Base-by-base conservation (phyloP, 2,329 filamentous ascomycete species). In the Sclerotinia trifoliorum region DNA sequence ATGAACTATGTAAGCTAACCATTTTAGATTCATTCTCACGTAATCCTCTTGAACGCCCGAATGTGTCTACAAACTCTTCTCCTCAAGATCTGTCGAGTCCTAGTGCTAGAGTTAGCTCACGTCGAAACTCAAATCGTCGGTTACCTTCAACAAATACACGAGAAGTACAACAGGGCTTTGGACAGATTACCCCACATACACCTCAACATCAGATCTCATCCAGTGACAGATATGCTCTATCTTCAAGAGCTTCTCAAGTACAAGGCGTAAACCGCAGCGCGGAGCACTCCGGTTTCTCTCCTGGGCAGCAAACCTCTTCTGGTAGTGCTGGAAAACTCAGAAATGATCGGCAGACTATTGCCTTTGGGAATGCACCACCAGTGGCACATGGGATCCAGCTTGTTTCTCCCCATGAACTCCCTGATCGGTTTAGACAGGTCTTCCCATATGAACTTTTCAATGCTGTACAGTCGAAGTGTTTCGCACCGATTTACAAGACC, bases 401-500 rank as follows among this genome's bases (percentile, higher is more conserved):
- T 19, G 79, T 90, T 21, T 82, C 86, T 19, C 81, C 84, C 0
- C 80, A 85, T 69, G 82, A 84, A 15, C 80, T 95, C 0, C 89
- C 92, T 2, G 89, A 94, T 78, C 85, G 84, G 49, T 87, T 93
- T 72, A 86, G 87, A 29, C 80, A 85, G 1, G 77, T 94, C 0
- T 96, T 95, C 73, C 84, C 88, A 0, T 95, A 90, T 72, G 84
- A 87, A 1, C 78, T 90, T 0, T 93, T 96, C 80, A 96, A 96
- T 76, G 91, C 89, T 8, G 85, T 94, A 0, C 92, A 96, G 75
- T 95, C 92, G 0, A 92, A 89, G 75, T 93, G 90, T 74, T 95
- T 94, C 73, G 77, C 83, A 0, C 77, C 82, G 0, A 83, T 91
- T 0, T 94, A 91, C 76, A 80, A 83, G 7, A 86, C 86, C 0